phyloP scores from a whole-genome alignment of 441 rosid species.

The Dalechampia spathulata region DNA sequence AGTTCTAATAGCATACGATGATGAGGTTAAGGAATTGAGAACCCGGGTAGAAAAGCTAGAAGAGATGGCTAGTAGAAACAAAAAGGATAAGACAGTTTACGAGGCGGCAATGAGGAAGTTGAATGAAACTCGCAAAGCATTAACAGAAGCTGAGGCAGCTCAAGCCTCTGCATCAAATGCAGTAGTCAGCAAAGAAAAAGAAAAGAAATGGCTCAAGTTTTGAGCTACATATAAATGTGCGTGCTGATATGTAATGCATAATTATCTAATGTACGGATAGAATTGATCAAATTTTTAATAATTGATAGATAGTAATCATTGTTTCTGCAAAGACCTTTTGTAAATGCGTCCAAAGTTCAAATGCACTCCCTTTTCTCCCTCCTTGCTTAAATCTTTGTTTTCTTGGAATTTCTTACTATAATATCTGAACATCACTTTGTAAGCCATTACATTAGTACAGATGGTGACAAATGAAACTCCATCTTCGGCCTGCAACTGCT shows the following conservation, averaged over 20 bases:
- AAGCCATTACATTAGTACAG: no score
- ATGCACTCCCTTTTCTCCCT: no score
- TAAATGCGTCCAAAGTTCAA: background rate
- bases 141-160: conserved; percentile 67
- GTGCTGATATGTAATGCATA: background rate
- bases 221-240: conserved; percentile 15
- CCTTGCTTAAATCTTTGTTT: no score
- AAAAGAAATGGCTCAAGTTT: conserved; percentile 93
- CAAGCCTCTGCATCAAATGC: conserved; percentile 68
- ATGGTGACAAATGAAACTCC: no score
- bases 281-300: no score
- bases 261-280: background rate
- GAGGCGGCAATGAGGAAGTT: conserved; percentile 76
- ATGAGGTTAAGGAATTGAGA: conserved; percentile 66
- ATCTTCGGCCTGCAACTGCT: no score
- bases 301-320: no score
- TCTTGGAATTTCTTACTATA: no score
- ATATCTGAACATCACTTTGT: no score
- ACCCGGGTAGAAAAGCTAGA: conserved; percentile 52
- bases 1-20: conserved; percentile 61
- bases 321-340: background rate
- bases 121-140: conserved; percentile 52
- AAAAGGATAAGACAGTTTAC: conserved; percentile 57
- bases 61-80: conserved; percentile 75
- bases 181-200: conserved; percentile 65